phyloP scores from a whole-genome alignment of 257 asterid species.

The Salvia hispanica region DNA sequence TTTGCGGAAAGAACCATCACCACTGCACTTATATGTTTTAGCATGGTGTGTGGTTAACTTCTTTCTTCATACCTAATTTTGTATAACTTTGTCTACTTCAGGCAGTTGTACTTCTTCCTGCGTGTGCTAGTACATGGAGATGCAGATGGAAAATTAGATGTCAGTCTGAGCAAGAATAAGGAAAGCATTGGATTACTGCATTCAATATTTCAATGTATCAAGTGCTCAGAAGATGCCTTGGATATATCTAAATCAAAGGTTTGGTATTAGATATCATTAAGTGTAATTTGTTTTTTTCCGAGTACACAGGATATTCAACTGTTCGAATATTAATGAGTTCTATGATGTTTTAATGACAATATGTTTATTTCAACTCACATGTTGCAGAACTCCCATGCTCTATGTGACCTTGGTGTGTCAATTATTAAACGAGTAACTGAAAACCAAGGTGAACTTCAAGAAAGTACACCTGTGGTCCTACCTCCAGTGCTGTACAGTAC shows the following conservation, averaged over 20 bases:
- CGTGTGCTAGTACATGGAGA: constrained; percentile 86
- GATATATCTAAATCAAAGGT: constrained; percentile 83
- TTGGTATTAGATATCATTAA: constrained; percentile 30
- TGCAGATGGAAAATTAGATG: constrained; percentile 70
- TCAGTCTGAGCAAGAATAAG: constrained; percentile 59
- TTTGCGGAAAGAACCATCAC: constrained; percentile 1
- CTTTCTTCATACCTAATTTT: constrained; percentile 20
- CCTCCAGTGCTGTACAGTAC: constrained; percentile 65
- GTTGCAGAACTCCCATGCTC: constrained; percentile 74
- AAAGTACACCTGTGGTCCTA: constrained; percentile 56
- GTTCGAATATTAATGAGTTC: constrained; percentile 13
- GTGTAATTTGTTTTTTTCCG: constrained; percentile 7
- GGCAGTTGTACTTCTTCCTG: constrained; percentile 78
- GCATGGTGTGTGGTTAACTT: constrained; percentile 5
- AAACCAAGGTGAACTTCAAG: constrained; percentile 58
- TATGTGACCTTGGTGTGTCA: constrained; percentile 81
- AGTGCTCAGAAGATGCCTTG: constrained; percentile 74
- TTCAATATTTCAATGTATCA: constrained; percentile 68
- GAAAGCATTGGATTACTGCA: constrained; percentile 58
- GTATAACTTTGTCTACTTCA: constrained; percentile 41
- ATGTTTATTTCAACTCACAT: constrained; percentile 28
- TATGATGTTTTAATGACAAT: constrained; percentile 28
- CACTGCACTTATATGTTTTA: constrained; percentile 8
- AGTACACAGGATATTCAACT: constrained; percentile 20
- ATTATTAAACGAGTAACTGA: constrained; percentile 62